Conservation (phyloP, 371 early-diverging fungal genomes). For the Basidiobolus meristosporus region DNA sequence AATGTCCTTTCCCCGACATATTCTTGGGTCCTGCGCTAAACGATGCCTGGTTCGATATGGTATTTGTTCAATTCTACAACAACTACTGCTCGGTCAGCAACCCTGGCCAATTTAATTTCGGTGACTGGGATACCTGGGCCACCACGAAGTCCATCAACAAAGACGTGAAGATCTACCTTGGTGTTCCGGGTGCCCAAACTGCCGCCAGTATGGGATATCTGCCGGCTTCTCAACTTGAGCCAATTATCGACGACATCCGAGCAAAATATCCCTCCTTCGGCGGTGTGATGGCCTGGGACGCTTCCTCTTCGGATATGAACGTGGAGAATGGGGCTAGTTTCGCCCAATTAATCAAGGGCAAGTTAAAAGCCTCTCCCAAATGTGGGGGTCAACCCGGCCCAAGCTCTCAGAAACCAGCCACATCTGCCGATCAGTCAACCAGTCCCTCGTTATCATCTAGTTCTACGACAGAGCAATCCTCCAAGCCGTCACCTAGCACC, state of each 20-base stretch:
- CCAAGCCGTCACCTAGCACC: background rate
- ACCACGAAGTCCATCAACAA: conserved; percentile 24
- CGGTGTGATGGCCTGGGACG: conserved; percentile 54
- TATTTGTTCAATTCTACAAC: conserved; percentile 60
- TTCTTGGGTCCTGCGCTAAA: conserved; percentile 7
- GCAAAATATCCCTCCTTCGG: conserved; percentile 22
- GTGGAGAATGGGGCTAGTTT: background rate
- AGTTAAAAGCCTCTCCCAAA: background rate
- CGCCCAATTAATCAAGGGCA: background rate
- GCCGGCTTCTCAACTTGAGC: conserved; percentile 11
- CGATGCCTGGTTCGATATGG: conserved; percentile 11
- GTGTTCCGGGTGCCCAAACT: conserved; percentile 30
- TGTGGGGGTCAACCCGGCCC: background rate
- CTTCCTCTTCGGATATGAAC: conserved; percentile 1
- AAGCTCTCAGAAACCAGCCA: background rate
- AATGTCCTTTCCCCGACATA: conserved; percentile 40
- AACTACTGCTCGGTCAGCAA: conserved; percentile 31
- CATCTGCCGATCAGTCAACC: too few relatives aligned
- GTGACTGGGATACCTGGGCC: conserved; percentile 33
- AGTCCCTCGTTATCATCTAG: too few relatives aligned
- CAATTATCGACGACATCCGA: conserved; percentile 13
- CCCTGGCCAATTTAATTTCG: conserved; percentile 30
- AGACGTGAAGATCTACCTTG: conserved; percentile 31
- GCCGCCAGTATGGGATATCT: conserved; percentile 33
- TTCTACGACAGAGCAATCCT: too few relatives aligned